Base-by-base conservation (phyloP, 768 basidiomycete genomes). In the Amanita muscaria region DNA sequence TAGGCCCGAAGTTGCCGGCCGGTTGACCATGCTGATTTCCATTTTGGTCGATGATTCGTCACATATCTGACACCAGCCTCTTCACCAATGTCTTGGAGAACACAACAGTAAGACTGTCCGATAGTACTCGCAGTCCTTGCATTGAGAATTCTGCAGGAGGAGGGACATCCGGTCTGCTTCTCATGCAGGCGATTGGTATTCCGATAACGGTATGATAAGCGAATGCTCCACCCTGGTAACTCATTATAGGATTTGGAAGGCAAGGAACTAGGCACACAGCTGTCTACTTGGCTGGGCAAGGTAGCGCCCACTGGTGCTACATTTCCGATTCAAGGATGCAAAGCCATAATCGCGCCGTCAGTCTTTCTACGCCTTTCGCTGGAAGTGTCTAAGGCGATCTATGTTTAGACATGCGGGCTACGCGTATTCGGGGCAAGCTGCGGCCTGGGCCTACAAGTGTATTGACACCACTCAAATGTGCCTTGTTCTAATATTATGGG, bases 261-360 rank as follows among this genome's bases (percentile, higher is more conserved):
- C 4, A 54, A 65, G 27, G 61, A 73, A 43, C 73, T 97, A 16
- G 59, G 77, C 49, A 46, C 59, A 1, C 76, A 94, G 57, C 73
- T 98, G 25, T 57, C 68, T 1, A 51, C 55, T 14, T 90, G 84
- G 74, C 69, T 97, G 6, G 63, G 58, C 5, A 67, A 65, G 23
- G 88, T 88, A 1, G 50, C 51, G 12, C 57, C 63, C 9, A 47
- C 55, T 22, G 61, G 69, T 3, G 58, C 63, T 7, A 29, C 18
- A 1, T 83, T 78, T 32, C 91, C 92, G 1, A 70, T 91, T 52
- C 56, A 64, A 40, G 76, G 80, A 48, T 75, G 55, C 79, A 79
- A 68, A 56, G 96, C 93, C n/a, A 75, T 99, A 58, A 93, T 99
- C 35, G 93, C 87, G 15, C 96, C 96, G 92, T 97, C 55, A 53